Conservation (phyloP, 2,329 filamentous ascomycete genomes). For the Pyrenophora teres region DNA sequence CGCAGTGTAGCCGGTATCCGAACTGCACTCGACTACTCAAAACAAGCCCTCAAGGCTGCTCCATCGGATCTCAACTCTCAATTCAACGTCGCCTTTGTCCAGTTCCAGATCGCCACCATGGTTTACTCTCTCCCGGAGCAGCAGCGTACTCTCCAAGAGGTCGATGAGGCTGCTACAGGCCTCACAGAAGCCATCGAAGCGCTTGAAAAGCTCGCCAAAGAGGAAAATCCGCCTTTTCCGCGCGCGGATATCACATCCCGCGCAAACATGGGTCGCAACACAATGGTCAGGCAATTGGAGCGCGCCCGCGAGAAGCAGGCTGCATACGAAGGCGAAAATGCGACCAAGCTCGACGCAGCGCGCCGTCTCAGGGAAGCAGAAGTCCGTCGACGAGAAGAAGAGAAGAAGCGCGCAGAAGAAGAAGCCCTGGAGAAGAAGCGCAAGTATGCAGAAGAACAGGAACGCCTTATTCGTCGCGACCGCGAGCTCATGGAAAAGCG, state of each 20-base stretch:
- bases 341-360: constrained; percentile 81
- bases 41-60: constrained; percentile 73
- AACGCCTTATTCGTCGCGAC: constrained; percentile 76
- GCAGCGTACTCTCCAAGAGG: constrained; percentile 76
- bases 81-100: constrained; percentile 97
- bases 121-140: constrained; percentile 76
- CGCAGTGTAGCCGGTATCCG: constrained; percentile 66
- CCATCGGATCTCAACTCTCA: constrained; percentile 88
- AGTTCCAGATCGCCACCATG: constrained; percentile 87
- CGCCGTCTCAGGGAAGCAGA: constrained; percentile 81
- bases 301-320: constrained; percentile 81
- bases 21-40: constrained; percentile 66
- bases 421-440: constrained; percentile 74
- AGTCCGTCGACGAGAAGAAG: constrained; percentile 76
- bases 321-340: constrained; percentile 92
- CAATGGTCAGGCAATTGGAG: constrained; percentile 88
- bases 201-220: constrained; percentile 63
- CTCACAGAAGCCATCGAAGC: constrained; percentile 83
- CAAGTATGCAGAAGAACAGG: constrained; percentile 84
- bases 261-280: constrained; percentile 96
- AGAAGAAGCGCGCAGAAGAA: constrained; percentile 69
- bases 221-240: constrained; percentile 79
- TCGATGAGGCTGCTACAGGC: constrained; percentile 78
- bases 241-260: constrained; percentile 89
- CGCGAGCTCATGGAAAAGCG: constrained; percentile 72